Evolutionary conservation across 2,329 filamentous ascomycete genomes (phyloP).

Genomic region (Monilinia laxa): DNA sequence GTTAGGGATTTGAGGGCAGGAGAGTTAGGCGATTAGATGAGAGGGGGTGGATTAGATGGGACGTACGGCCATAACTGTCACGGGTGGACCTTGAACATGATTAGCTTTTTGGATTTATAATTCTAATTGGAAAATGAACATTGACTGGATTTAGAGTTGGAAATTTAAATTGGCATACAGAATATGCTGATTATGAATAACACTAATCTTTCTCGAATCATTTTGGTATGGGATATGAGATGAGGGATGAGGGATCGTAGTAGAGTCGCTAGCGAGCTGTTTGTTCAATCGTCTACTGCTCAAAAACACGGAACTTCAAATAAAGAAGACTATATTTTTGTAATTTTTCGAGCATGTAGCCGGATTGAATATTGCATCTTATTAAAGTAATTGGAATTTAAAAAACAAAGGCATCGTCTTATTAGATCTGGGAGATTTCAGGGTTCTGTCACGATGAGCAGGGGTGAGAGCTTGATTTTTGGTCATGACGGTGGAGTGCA

Average conservation of each 20-base stretch:
- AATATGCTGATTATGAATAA: slow-evolving; percentile 33
- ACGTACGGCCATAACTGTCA: slow-evolving; percentile 31
- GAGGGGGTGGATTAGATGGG: slow-evolving; percentile 12
- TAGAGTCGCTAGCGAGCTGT: background rate
- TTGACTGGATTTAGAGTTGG: no score
- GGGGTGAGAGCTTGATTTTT: slow-evolving; percentile 16
- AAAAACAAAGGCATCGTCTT: background rate
- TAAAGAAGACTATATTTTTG: no score
- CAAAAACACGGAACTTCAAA: no score
- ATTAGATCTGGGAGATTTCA: background rate
- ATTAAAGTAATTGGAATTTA: background rate
- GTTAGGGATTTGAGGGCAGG: background rate
- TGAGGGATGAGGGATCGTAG: background rate
- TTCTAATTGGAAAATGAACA: background rate
- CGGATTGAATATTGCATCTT: no score
- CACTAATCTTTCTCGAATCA: slow-evolving; percentile 27
- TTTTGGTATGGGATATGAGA: slow-evolving; percentile 1
- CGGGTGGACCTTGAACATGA: slow-evolving; percentile 28
- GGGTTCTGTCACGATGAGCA: background rate
- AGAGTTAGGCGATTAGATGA: background rate
- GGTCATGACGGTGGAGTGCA: background rate
- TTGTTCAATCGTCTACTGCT: background rate
- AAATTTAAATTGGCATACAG: slow-evolving; percentile 24
- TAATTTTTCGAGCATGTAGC: no score
- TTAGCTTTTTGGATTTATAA: background rate